Conservation (phyloP, 805 yeast genomes). For the Ogataea glucozyma region DNA sequence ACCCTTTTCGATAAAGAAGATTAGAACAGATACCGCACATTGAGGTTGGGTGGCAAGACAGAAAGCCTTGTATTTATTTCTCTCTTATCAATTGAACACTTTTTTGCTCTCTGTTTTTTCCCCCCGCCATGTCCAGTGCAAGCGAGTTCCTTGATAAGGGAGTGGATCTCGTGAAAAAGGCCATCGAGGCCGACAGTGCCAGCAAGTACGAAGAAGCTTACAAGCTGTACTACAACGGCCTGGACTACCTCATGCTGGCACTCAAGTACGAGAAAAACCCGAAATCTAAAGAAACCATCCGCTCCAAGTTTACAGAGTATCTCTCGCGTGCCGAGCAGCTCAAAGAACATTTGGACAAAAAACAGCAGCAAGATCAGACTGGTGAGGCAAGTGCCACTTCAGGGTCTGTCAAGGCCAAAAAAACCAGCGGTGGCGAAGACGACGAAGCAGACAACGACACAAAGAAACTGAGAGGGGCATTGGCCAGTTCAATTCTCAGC, state of each 20-base stretch:
- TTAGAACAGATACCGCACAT: not conserved
- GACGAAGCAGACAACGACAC: conserved; percentile 79
- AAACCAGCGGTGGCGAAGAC: conserved; percentile 45
- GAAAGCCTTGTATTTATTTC: not conserved
- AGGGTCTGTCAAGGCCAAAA: conserved; percentile 59
- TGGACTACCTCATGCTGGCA: conserved; percentile 94
- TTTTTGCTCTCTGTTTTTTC: no score
- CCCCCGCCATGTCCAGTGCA: conserved; percentile 34
- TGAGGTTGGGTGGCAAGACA: not conserved
- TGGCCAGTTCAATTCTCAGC: conserved; percentile 86
- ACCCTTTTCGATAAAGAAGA: conserved; percentile 6
- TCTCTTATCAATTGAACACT: not conserved
- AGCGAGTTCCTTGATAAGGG: conserved; percentile 85
- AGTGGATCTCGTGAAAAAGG: conserved; percentile 90
- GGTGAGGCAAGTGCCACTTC: conserved; percentile 55
- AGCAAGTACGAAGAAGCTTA: conserved; percentile 93
- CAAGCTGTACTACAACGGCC: conserved; percentile 85
- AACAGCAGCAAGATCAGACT: conserved; percentile 43
- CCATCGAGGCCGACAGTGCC: conserved; percentile 91
- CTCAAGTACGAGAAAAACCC: conserved; percentile 92
- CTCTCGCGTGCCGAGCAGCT: conserved; percentile 90
- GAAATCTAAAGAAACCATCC: conserved; percentile 82
- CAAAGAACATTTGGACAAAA: conserved; percentile 81
- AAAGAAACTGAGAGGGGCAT: conserved; percentile 85
- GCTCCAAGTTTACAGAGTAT: conserved; percentile 88